phyloP scores from a whole-genome alignment of 2,329 filamentous ascomycete genomes.

The Cryoendolithus antarcticus region DNA sequence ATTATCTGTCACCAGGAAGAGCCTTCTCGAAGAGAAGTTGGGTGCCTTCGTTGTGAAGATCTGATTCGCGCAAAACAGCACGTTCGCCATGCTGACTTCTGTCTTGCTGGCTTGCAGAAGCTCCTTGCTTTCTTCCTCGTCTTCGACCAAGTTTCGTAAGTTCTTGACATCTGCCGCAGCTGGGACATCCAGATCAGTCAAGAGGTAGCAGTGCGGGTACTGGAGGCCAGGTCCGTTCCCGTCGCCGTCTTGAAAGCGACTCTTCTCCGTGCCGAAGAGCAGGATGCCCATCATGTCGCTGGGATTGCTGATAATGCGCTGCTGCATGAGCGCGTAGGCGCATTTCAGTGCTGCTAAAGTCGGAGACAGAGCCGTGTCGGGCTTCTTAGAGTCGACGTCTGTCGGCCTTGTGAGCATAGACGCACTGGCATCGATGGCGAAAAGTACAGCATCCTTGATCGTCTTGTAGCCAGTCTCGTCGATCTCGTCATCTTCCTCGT shows the following conservation, averaged over 20 bases:
- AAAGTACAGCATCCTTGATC: conserved; percentile 94
- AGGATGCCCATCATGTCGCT: conserved; percentile 95
- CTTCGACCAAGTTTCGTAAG: conserved; percentile 63
- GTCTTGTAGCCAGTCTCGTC: conserved; percentile 70
- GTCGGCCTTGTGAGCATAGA: conserved; percentile 69
- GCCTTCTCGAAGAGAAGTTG: conserved; percentile 79
- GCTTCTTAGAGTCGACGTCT: conserved; percentile 56
- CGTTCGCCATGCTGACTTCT: conserved; percentile 67
- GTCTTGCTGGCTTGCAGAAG: conserved; percentile 59
- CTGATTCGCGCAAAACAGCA: conserved; percentile 91
- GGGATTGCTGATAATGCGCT: conserved; percentile 93
- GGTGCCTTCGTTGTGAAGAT: conserved; percentile 91
- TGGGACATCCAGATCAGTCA: conserved; percentile 78
- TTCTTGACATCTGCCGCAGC: conserved; percentile 75
- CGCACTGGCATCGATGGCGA: conserved; percentile 80
- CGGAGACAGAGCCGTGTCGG: conserved; percentile 59
- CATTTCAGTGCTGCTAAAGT: conserved; percentile 80
- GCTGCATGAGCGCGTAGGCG: conserved; percentile 90
- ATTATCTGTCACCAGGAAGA: conserved; percentile 95
- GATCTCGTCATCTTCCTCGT: conserved; percentile 57
- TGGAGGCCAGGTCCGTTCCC: conserved; percentile 41
- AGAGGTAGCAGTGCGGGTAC: conserved; percentile 86
- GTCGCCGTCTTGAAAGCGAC: conserved; percentile 61
- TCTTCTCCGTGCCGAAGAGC: conserved; percentile 78
- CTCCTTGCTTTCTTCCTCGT: conserved; percentile 58